Evolutionary conservation across 1,139 yeast genomes (phyloP), one percentile per base, ranked within the genome.

Genomic region (Debaryomycetaceae sp.): DNA sequence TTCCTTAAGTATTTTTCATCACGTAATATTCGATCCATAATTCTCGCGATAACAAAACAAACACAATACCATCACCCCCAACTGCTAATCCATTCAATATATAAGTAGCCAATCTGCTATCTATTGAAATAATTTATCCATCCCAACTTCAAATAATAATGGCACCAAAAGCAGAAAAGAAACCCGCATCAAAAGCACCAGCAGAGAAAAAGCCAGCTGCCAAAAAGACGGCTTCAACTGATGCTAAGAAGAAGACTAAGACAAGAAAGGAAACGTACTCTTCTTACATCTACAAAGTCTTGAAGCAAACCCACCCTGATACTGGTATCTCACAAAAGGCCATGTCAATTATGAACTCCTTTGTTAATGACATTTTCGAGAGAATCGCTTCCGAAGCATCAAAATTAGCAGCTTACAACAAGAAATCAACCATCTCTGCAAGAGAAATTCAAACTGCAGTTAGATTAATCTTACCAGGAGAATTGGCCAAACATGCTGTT

Each of bases 391-490:
- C 94, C 58, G 98, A 92, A 77, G 97, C 98, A 61, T 92, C 98
- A 56, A 92, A 92, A 79, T 85, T 92, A 67, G 98, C 98, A 75
- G 96, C 97, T 65, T 92, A 92, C 87, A 92, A 92, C 87, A 92
- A 92, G 83, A 91, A 91, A 78, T 89, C 97, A 44, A 92, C 98
- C 63, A 92, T 92, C 64, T 89, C 98, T 53, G 96, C 98, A 47
- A 89, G 98, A 79, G 98, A 92, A 77, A 92, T 92, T 65, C 98
- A 92, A 78, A 92, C 98, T 58, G 97, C 98, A 57, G 98, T 92
- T 56, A 87, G 98, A 82, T 85, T 92, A 67, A 92, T 92, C 75
- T 86, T 92, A 63, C 98, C 98, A 56, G 98, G 98, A 83, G 98
- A 92, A 79, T 83, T 92, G 73, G 97, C 98, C 58, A 92, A 91